Percentiles rank a stretch among this genome's conserved stretches.
Conservation (phyloP, 257 asterid species). For the Craterostigma plantagineum region DNA sequence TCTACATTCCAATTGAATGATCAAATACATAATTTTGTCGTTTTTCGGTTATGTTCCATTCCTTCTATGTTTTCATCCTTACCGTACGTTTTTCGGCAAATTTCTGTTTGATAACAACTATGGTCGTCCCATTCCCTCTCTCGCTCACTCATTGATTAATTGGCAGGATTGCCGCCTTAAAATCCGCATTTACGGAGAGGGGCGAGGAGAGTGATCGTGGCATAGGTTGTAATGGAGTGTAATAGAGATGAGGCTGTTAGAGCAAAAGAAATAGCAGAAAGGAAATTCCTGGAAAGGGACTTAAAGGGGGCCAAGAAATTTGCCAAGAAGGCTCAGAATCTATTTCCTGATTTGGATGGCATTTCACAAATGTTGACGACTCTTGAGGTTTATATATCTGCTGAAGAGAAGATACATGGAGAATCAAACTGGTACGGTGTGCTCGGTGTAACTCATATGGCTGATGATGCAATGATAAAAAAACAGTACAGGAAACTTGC, state of each 20-base stretch:
- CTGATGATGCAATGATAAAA: conserved; percentile 45
- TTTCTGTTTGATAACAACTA: too few relatives aligned
- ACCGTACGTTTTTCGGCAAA: too few relatives aligned
- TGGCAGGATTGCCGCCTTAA: too few relatives aligned
- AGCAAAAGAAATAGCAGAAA: conserved; percentile 57
- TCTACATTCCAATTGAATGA: too few relatives aligned
- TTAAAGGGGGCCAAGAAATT: conserved; percentile 44
- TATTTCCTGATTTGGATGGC: conserved; percentile 59
- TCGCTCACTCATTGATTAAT: too few relatives aligned
- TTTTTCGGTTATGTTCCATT: too few relatives aligned
- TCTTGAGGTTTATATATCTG: conserved; percentile 40
- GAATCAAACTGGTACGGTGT: conserved; percentile 58
- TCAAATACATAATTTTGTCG: too few relatives aligned
- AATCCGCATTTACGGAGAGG: conserved; percentile 6
- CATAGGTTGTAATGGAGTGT: conserved; percentile 39
- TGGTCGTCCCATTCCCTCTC: too few relatives aligned
- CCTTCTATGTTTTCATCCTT: too few relatives aligned
- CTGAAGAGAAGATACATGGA: conserved; percentile 33
- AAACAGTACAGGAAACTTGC: conserved; percentile 59
- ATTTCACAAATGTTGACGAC: conserved; percentile 49
- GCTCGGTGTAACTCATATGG: conserved; percentile 48
- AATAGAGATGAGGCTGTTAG: conserved; percentile 66
- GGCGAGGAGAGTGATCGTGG: conserved; percentile 9
- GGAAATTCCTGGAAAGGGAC: conserved; percentile 34
- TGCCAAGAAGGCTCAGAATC: conserved; percentile 45